Percentiles rank a stretch among this genome's conserved stretches.
phyloP scores from a whole-genome alignment of 257 asterid species.

The Henckelia pumila region DNA sequence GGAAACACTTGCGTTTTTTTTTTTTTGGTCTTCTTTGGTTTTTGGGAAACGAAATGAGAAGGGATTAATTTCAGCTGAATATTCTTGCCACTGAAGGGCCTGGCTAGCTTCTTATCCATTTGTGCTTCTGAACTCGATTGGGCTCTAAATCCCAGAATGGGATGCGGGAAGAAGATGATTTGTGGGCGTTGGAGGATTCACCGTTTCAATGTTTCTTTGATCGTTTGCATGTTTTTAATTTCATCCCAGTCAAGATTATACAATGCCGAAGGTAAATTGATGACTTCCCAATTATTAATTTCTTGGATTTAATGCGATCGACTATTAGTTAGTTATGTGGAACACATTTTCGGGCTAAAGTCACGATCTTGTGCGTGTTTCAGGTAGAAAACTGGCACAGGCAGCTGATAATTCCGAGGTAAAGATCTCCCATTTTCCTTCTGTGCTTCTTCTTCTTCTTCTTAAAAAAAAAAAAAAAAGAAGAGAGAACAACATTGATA shows the following conservation, averaged over 20 bases:
- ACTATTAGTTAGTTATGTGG: not conserved
- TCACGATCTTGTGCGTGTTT: slow-evolving; percentile 21
- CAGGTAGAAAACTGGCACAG: slow-evolving; percentile 48
- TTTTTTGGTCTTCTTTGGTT: no score
- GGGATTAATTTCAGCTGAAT: no score
- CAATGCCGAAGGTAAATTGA: slow-evolving; percentile 46
- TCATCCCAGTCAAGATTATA: slow-evolving; percentile 33
- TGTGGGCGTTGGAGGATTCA: slow-evolving; percentile 24
- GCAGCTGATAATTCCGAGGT: slow-evolving; percentile 38
- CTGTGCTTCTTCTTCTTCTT: not conserved
- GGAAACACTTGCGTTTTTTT: not conserved
- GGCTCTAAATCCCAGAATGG: slow-evolving; percentile 30
- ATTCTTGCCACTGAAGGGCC: not conserved
- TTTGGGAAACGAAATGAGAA: not conserved
- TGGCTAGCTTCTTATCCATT: not conserved
- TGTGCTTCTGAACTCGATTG: not conserved
- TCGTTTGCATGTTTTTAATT: slow-evolving; percentile 37
- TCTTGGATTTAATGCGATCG: not conserved
- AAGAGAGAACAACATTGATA: not conserved
- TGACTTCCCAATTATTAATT: not conserved
- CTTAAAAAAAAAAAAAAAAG: no score
- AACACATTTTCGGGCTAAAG: not conserved
- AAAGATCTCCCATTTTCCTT: not conserved
- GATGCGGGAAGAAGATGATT: slow-evolving; percentile 26
- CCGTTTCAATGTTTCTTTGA: slow-evolving; percentile 29